phyloP scores from a whole-genome alignment of 331 rosid species.

The Quercus phellos region DNA sequence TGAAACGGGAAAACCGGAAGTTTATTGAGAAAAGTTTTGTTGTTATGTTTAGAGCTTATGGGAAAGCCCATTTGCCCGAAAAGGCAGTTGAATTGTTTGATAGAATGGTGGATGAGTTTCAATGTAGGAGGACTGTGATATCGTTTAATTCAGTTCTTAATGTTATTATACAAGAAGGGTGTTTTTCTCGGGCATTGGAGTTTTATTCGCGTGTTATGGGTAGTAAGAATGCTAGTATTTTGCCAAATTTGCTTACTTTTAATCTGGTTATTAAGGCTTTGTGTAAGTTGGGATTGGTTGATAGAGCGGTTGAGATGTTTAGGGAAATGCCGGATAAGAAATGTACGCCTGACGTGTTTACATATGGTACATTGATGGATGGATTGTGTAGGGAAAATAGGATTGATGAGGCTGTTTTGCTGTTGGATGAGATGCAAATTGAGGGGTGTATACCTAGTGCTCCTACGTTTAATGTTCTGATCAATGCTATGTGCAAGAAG shows the following conservation, averaged over 20 bases:
- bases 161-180: slow-evolving; percentile 60
- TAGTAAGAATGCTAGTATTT: slow-evolving; percentile 30
- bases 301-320: slow-evolving; percentile 58
- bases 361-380: slow-evolving; percentile 83
- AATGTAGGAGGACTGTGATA: slow-evolving; percentile 62
- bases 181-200: slow-evolving; percentile 46
- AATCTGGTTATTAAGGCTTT: slow-evolving; percentile 76
- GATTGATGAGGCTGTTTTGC: slow-evolving; percentile 64
- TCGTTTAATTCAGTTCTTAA: slow-evolving; percentile 90
- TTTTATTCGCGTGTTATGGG: slow-evolving; percentile 45
- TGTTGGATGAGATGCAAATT: slow-evolving; percentile 83
- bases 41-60: slow-evolving; percentile 69
- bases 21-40: slow-evolving; percentile 57
- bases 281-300: slow-evolving; percentile 79
- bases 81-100: slow-evolving; percentile 67
- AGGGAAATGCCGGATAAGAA: slow-evolving; percentile 61
- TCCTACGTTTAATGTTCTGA: slow-evolving; percentile 68
- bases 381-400: slow-evolving; percentile 76
- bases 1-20: slow-evolving; percentile 64
- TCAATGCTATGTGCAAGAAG: slow-evolving; percentile 68
- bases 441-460: slow-evolving; percentile 69
- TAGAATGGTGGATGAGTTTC: slow-evolving; percentile 73
- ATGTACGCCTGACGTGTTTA: slow-evolving; percentile 62
- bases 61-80: slow-evolving; percentile 69
- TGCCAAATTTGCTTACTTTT: slow-evolving; percentile 66